These are phyloP conservation scores for Kodamaea lidongshanica DNA, from an alignment of 805 yeast species.

Conservation along the genomic window DNA sequence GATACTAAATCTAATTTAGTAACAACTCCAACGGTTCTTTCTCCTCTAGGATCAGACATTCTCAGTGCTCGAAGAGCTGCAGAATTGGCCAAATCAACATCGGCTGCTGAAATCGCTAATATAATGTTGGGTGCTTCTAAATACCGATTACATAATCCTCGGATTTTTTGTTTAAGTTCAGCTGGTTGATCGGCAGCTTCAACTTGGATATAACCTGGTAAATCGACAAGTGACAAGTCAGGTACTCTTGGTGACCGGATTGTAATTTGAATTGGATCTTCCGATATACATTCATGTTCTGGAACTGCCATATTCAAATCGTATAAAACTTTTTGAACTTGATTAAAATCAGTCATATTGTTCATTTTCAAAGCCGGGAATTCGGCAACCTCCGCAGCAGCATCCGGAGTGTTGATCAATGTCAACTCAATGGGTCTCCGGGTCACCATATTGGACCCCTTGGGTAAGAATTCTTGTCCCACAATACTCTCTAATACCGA, in stretches of 20 bases:
- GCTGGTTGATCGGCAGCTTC: constrained; percentile 96
- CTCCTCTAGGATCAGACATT: constrained; percentile 86
- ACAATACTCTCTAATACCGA: constrained; percentile 94
- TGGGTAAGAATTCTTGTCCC: constrained; percentile 96
- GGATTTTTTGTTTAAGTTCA: constrained; percentile 71
- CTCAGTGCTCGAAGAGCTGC: constrained; percentile 90
- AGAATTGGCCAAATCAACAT: constrained; percentile 95
- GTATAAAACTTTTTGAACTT: constrained; percentile 78
- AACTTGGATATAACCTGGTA: constrained; percentile 96
- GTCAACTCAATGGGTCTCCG: constrained; percentile 96
- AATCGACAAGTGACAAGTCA: constrained; percentile 86
- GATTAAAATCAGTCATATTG: constrained; percentile 78
- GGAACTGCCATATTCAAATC: constrained; percentile 94
- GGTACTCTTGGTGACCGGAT: constrained; percentile 85
- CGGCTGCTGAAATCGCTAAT: constrained; percentile 94
- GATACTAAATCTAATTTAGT: constrained; percentile 90
- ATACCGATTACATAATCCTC: constrained; percentile 76
- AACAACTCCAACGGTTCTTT: constrained; percentile 92
- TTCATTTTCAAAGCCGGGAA: constrained; percentile 84
- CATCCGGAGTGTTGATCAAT: constrained; percentile 73
- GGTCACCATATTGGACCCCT: constrained; percentile 97
- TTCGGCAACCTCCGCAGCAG: constrained; percentile 83
- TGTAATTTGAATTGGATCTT: constrained; percentile 89
- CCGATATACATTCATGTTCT: constrained; percentile 74
- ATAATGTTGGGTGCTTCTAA: constrained; percentile 89